A percentile compares a stretch with the other conserved stretches of the same genome.
phyloP scores from a whole-genome alignment of 2,329 filamentous ascomycete genomes.

The Macrophomina tecta region DNA sequence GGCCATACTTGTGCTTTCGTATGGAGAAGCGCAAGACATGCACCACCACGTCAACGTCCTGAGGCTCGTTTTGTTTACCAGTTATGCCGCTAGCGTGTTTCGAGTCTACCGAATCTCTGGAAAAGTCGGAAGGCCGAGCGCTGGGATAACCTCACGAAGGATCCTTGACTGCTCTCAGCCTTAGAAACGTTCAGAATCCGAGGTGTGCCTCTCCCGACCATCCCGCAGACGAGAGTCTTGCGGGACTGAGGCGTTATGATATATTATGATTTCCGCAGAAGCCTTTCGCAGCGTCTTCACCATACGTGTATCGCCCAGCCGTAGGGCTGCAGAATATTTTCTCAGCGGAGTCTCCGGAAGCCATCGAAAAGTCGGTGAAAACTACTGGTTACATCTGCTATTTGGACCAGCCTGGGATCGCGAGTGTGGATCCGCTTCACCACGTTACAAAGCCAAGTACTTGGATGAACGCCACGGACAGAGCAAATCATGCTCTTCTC shows the following conservation, averaged over 20 bases:
- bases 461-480: no score
- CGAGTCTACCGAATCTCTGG: background rate
- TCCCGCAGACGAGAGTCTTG: background rate
- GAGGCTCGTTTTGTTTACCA: background rate
- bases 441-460: no score
- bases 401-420: no score
- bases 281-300: background rate
- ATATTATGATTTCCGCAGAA: conserved; percentile 5
- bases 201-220: background rate
- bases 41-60: background rate
- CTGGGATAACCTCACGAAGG: background rate
- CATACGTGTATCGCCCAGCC: background rate
- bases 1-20: no score
- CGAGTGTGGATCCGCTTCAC: no score
- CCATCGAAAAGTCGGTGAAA: background rate
- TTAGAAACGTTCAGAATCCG: background rate
- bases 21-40: background rate
- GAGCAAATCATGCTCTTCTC: no score
- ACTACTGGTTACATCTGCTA: background rate
- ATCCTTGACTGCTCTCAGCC: background rate
- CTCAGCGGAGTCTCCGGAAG: background rate
- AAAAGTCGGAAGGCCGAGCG: background rate
- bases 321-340: background rate
- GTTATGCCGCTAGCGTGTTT: background rate
- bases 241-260: background rate